These are phyloP conservation scores for Amoebophrya sp. DNA, from an alignment of 169 alveolate genomes.

Conservation along the genomic window DNA sequence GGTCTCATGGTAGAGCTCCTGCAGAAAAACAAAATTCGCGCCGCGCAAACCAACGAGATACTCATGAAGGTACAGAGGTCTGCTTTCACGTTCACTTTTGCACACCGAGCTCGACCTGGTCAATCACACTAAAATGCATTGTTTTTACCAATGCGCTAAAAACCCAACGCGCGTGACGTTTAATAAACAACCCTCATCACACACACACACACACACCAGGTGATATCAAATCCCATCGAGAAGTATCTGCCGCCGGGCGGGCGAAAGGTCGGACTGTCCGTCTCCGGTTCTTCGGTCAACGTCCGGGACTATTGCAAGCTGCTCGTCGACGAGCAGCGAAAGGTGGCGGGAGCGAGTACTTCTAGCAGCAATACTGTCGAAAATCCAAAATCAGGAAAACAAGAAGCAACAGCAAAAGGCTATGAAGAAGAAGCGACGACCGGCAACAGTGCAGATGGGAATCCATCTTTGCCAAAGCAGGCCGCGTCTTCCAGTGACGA, in stretches of 20 bases:
- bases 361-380: too few species aligned
- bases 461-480: too few species aligned
- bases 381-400: too few species aligned
- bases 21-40: constrained; percentile 44
- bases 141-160: too few species aligned
- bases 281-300: constrained; percentile 29
- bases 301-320: constrained; percentile 17
- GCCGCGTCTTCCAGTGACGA: too few species aligned
- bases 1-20: constrained; percentile 46
- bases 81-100: too few species aligned
- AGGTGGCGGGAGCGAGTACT: too few species aligned
- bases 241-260: constrained; percentile 52
- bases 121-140: too few species aligned
- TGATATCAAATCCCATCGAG: constrained; percentile 45
- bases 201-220: too few species aligned
- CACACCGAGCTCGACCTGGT: too few species aligned
- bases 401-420: neutral
- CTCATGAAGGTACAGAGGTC: constrained; percentile 44
- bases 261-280: constrained; percentile 39
- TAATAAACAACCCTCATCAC: too few species aligned
- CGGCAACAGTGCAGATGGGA: neutral
- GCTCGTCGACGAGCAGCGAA: neutral
- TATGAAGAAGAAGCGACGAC: neutral
- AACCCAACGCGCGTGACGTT: too few species aligned
- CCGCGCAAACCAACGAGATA: constrained; percentile 41